Evolutionary conservation across 805 yeast genomes (phyloP).

Genomic region (Wickerhamiella spandovensis): DNA sequence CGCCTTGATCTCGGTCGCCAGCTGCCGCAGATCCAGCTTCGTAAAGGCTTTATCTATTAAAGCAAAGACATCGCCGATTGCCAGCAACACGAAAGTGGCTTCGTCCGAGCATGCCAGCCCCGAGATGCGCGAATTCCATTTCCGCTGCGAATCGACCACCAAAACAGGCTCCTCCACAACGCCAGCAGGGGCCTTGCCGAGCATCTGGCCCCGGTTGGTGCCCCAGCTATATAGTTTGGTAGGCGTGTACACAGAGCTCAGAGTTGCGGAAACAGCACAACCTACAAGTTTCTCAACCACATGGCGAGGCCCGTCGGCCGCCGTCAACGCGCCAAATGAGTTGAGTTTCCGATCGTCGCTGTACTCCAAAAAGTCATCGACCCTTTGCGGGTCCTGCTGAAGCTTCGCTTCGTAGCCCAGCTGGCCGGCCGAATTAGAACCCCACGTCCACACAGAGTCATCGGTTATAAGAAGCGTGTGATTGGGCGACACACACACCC

Average conservation of each 20-base stretch:
- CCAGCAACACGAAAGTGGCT: constrained; percentile 9
- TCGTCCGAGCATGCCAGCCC: constrained; percentile 10
- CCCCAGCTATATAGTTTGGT: constrained; percentile 17
- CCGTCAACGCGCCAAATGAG: constrained; percentile 11
- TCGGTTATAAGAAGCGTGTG: constrained; percentile 13
- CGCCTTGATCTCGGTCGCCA: constrained; percentile 6
- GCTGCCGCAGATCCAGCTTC: not conserved
- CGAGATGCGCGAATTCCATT: constrained; percentile 6
- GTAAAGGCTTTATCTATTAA: constrained; percentile 2
- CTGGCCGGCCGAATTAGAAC: constrained; percentile 14
- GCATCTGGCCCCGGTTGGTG: constrained; percentile 17
- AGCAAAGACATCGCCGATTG: constrained; percentile 7
- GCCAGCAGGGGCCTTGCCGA: constrained; percentile 5
- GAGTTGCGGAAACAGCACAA: constrained; percentile 1
- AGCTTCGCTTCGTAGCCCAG: constrained; percentile 12
- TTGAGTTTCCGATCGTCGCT: constrained; percentile 1
- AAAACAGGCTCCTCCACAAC: constrained; percentile 9
- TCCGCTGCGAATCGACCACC: constrained; percentile 2
- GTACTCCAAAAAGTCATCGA: constrained; percentile 10
- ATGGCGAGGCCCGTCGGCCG: not conserved
- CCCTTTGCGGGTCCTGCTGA: constrained; percentile 6
- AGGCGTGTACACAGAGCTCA: constrained; percentile 3
- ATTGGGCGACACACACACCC: not conserved
- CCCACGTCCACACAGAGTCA: constrained; percentile 16
- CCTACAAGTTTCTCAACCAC: constrained; percentile 7